Base-by-base conservation (phyloP, 2,329 filamentous ascomycete genomes). In the Aspergillus pseudoviridinutans region DNA sequence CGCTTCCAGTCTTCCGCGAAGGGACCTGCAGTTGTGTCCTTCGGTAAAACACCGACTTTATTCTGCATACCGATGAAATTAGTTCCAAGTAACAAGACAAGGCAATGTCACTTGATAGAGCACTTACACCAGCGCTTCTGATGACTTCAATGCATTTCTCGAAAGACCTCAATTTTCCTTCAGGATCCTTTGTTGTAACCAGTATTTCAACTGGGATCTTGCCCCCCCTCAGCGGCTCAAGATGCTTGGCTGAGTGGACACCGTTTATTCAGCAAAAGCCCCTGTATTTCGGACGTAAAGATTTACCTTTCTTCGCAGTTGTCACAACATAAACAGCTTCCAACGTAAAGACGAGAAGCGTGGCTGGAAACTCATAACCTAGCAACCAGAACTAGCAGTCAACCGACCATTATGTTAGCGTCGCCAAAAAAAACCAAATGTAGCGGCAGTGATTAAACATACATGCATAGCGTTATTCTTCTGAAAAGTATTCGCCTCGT, bases 1-100 rank as follows among this genome's bases (percentile, higher is more conserved):
- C 91, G 90, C 77, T 94, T 96, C 94, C 94, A 99, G 75, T 99
- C 94, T 55, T 96, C 92, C 68, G 93, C 87, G 68, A 99, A 97
- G 0, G 92, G 92, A 2, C 94, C 94, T 53, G 83, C 85, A 1
- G 92, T 89, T 25, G 83, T 86, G 71, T 97, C 92, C 78, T 96
- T 97, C 50, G 88, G 81, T 54, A 97, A 80, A 42, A 92, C 83
- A 32, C 93, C 95, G 24, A 97, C 85, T 80, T 96, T 97, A 73
- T 93, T 94, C 88, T 92, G 22, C 27, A 42, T 35, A 49, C 44
- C 32, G 28, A 25, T 28, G 5, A 27, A 42, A 41, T 38, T 29
- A 49, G 8, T 5, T 47, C 7, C 17, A 28, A 12, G 51, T 42
- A 9, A 24, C n/a, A 22, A 20, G 20, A 24, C 22, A 44, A 44